Base-by-base conservation (phyloP, 192 early-diverging fungal species). In the Linnemannia zychae region DNA sequence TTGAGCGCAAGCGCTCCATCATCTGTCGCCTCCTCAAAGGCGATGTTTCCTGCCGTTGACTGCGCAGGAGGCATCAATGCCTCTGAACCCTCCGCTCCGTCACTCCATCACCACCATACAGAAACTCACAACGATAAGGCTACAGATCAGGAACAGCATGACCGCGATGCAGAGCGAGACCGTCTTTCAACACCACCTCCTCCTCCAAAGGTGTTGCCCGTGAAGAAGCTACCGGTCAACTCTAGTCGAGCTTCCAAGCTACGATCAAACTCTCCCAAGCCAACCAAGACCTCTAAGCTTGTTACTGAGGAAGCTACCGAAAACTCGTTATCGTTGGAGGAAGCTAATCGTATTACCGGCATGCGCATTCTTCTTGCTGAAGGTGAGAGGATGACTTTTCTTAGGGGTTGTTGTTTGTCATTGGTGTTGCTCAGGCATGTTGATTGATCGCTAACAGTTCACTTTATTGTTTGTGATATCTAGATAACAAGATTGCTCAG, bases 401-500 rank as follows among this genome's bases (percentile, higher is more conserved):
- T 46, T n/a, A 20, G 38, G 18, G 3, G 15, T n/a, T 50, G 20
- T 20, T 34, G 28, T 28, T 69, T 18, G 1, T n/a, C 16, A 28
- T 15, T 47, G 4, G 18, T 53, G 20, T 18, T 49, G 34, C 4
- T 16, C 7, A n/a, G 40, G 18, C 12, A 15, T 12, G 28, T 31
- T 31, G 24, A 28, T 34, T 17, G 65, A 33, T 44, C 9, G 9
- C 38, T 63, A 20, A 53, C 17, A 17, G 38, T 48, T 34, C 4
- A 16, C 49, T 48, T 72, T 76, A 24, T 15, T 63, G 2, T 74
- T 22, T 60, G 31, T 37, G 0, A 4, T 49, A 28, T 1, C 17
- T 85, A 87, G 90, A 89, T 52, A 90, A 91, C 47, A 60, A 82
- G 40, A 80, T 91, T 67, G 88, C 90, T 0, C 90, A 90, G 63